A percentile compares a stretch with the other conserved stretches of the same genome.
phyloP scores from a whole-genome alignment of 345 rosid genomes.

The Murraya koenigii region DNA sequence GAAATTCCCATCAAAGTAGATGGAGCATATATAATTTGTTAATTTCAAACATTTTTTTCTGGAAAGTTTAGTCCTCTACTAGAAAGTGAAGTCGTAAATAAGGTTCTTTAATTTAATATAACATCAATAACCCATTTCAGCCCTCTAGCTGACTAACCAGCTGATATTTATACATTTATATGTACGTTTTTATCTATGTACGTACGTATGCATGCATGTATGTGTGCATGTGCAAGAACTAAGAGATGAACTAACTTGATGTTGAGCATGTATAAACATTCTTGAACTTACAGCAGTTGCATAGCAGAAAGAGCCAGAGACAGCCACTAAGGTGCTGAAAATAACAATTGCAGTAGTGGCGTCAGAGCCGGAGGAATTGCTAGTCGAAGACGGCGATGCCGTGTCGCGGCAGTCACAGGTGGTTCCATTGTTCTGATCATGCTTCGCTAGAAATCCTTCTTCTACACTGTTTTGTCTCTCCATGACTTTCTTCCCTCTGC shows the following conservation, averaged over 20 bases:
- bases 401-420: background rate
- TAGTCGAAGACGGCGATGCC: background rate
- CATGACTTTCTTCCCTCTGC: background rate
- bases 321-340: slow-evolving; percentile 51
- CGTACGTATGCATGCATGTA: too few species aligned
- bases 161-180: too few species aligned
- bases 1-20: background rate
- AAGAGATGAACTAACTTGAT: background rate
- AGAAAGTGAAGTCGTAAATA: background rate
- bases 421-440: background rate
- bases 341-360: slow-evolving; percentile 28
- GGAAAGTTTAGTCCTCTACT: background rate
- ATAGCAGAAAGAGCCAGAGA: slow-evolving; percentile 44
- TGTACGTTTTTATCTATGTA: too few species aligned
- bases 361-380: slow-evolving; percentile 7
- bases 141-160: too few species aligned
- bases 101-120: background rate
- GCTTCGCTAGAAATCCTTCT: slow-evolving; percentile 3
- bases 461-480: background rate
- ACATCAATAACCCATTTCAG: too few species aligned
- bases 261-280: too few species aligned
- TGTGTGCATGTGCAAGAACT: background rate
- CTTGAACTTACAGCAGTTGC: slow-evolving; percentile 49
- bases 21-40: background rate
- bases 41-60: background rate